phyloP scores from a whole-genome alignment of 1,139 yeast species.

The Williopsis jadinii region DNA sequence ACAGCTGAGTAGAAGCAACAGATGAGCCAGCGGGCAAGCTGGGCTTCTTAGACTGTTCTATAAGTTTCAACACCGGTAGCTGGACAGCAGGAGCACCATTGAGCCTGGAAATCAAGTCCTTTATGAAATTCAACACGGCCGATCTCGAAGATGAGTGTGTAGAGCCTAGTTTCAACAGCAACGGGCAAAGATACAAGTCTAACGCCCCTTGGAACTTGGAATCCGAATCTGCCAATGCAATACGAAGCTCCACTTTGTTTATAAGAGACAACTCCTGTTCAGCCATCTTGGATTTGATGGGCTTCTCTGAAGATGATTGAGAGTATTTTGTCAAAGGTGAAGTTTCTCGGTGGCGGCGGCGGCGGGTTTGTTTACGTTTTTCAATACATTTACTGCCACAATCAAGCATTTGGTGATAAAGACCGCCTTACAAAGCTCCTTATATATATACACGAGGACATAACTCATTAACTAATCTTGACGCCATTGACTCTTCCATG shows the following conservation, averaged over 20 bases:
- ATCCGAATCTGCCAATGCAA: conserved; percentile 71
- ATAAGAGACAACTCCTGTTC: conserved; percentile 52
- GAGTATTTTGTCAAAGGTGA: too few species aligned
- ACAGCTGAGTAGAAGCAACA: conserved; percentile 49
- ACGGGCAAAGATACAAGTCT: conserved; percentile 63
- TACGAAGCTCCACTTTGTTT: conserved; percentile 73
- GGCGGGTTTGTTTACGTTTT: too few species aligned
- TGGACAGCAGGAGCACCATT: conserved; percentile 46
- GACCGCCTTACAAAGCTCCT: too few species aligned
- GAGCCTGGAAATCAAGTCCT: conserved; percentile 61
- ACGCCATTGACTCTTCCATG: conserved; percentile 17
- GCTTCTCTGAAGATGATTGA: too few species aligned
- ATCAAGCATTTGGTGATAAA: too few species aligned
- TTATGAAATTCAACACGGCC: conserved; percentile 60
- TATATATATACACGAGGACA: too few species aligned
- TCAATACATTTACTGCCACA: too few species aligned
- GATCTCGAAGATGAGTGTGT: conserved; percentile 60
- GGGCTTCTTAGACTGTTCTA: conserved; percentile 58
- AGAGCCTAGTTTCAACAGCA: conserved; percentile 72
- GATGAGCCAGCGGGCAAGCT: conserved; percentile 40
- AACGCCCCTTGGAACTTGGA: conserved; percentile 56
- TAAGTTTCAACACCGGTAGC: conserved; percentile 55
- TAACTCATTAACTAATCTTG: not conserved
- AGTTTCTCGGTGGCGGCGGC: not conserved
- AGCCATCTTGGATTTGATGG: conserved; percentile 25